phyloP scores from a whole-genome alignment of 345 rosid species.

The Microcos paniculata region DNA sequence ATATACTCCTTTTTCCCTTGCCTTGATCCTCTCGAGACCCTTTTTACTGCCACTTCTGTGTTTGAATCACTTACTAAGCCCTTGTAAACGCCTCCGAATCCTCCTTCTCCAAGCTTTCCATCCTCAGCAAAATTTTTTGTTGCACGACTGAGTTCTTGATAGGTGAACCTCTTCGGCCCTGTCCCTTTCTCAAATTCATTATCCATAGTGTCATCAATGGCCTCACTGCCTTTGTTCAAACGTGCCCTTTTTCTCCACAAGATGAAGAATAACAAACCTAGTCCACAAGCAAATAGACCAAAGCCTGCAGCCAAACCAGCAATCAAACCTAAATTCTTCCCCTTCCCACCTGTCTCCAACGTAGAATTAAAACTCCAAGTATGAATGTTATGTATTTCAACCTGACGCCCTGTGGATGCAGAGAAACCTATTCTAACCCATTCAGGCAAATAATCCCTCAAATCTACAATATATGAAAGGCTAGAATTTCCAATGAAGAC shows the following conservation, averaged over 20 bases:
- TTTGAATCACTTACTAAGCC: conserved; percentile 34
- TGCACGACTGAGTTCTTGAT: conserved; percentile 34
- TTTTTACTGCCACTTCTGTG: conserved; percentile 49
- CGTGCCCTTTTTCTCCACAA: conserved; percentile 24
- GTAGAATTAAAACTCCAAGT: conserved; percentile 45
- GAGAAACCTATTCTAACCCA: conserved; percentile 49
- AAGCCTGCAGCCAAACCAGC: conserved; percentile 21
- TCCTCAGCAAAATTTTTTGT: conserved; percentile 38
- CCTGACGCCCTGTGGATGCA: conserved; percentile 43
- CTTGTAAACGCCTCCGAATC: conserved; percentile 56
- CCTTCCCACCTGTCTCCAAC: conserved; percentile 20
- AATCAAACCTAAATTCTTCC: conserved; percentile 8
- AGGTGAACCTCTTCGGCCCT: conserved; percentile 48
- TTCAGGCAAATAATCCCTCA: conserved; percentile 40
- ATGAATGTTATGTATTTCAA: conserved; percentile 36
- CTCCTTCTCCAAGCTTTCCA: conserved; percentile 57
- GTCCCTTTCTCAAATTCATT: conserved; percentile 50
- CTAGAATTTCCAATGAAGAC: conserved; percentile 29
- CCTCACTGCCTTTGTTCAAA: conserved; percentile 5
- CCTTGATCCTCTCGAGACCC: conserved; percentile 41
- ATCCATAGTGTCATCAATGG: conserved; percentile 25
- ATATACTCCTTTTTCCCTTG: conserved; percentile 47
- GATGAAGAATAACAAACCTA: conserved; percentile 22
- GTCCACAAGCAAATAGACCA: conserved; percentile 22
- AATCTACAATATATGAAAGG: conserved; percentile 36